Conservation (phyloP, 441 rosid species). For the Theobroma grandiflorum region DNA sequence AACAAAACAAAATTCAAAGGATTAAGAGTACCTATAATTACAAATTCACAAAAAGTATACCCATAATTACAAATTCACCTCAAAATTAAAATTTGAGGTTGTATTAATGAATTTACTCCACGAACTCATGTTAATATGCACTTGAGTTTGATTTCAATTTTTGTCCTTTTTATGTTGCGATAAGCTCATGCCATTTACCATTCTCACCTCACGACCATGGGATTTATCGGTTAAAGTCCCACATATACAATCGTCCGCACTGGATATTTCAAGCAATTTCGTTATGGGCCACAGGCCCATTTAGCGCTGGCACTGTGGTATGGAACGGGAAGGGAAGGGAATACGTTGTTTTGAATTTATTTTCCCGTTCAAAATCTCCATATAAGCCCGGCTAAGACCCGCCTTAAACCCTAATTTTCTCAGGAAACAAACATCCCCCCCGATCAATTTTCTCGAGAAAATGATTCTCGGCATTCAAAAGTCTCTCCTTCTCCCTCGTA, state of each 20-base stretch:
- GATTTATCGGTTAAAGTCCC: too few relatives aligned
- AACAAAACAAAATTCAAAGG: too few relatives aligned
- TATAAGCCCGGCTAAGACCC: not conserved
- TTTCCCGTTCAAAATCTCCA: conserved; percentile 3
- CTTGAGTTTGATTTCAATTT: too few relatives aligned
- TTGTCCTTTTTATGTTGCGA: too few relatives aligned
- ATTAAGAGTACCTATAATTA: too few relatives aligned
- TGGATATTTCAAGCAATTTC: conserved; percentile 33
- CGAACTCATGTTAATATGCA: too few relatives aligned
- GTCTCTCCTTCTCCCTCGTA: not conserved
- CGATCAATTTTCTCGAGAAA: conserved; percentile 32
- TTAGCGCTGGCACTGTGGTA: not conserved
- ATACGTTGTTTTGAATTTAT: not conserved
- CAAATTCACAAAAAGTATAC: too few relatives aligned
- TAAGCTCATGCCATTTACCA: too few relatives aligned
- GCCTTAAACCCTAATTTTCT: conserved; percentile 37
- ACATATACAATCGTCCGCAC: not conserved
- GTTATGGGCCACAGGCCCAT: not conserved
- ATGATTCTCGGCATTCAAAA: conserved; percentile 23
- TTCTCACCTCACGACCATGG: too few relatives aligned
- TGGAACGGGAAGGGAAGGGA: not conserved
- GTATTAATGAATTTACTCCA: too few relatives aligned
- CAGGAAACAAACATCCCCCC: not conserved
- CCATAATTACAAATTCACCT: too few relatives aligned
- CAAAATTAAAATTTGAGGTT: too few relatives aligned